Evolutionary conservation across 768 basidiomycete genomes (phyloP), one percentile per base, ranked within the genome.

Genomic region (Phylloporus sp.): DNA sequence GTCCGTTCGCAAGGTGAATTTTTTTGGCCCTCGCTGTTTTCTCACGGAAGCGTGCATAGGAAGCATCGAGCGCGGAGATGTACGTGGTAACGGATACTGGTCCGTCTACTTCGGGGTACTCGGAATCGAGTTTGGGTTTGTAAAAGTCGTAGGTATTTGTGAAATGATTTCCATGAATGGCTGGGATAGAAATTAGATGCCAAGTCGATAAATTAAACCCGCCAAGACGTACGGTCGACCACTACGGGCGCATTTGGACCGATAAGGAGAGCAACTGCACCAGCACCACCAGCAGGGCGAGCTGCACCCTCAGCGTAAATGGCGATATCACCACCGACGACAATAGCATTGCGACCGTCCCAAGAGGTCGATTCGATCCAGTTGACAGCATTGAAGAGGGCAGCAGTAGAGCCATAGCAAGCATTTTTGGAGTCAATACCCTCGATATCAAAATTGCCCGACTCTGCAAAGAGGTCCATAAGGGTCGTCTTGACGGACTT

Each of bases 351-450:
- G 48, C 95, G 84, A 45, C 95, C 95, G 62, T 99, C 95, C 97
- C 95, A 99, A 6, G 88, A 92, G 45, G 84, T 84, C 31, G 87
- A 89, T 70, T 99, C 95, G 54, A 97, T 76, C 97, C 97, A 99
- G 80, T 99, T 99, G 67, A 95, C 77, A 43, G 92, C 90, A 73
- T 99, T 99, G 85, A 97, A 99, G 50, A 99, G 84, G 4, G 97
- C 97, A 40, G 97, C 97, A 22, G 97, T 99, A 31, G 92, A 95
- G 26, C 97, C 97, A 64, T 99, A 99, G 77, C 97, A 99, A 18
- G 97, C 97, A 68, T 97, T 99, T 77, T 98, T 98, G 41, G 91
- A 94, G 75, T 99, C 97, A 70, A 99, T 89, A 60, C 97, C 97
- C 73, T 99, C 97, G 51, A 99, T 93, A 66, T 99, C 97, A 62